Evolutionary conservation across 495 filamentous ascomycete species (phyloP).

Genomic region (Aspergillus bertholletiae): DNA sequence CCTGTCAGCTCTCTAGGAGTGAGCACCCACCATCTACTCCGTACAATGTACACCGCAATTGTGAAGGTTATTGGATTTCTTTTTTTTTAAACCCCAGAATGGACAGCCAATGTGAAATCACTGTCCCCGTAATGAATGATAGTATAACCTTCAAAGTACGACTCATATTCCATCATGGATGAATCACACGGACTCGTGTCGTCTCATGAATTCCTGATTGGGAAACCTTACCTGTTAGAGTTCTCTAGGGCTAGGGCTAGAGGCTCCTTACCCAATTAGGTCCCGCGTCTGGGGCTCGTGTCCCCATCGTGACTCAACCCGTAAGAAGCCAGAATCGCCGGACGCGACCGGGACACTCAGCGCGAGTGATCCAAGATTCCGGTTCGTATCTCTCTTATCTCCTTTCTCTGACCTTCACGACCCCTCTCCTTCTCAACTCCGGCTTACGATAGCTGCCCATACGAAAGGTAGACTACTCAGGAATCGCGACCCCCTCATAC

Average conservation of each 20-base stretch:
- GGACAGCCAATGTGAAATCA: too few relatives aligned
- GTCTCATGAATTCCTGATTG: background rate
- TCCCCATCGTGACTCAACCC: slow-evolving; percentile 1
- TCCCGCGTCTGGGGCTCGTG: background rate
- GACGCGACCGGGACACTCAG: slow-evolving; percentile 12
- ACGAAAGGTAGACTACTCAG: background rate
- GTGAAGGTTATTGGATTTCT: background rate
- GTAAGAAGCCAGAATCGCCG: slow-evolving; percentile 1
- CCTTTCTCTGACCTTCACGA: background rate
- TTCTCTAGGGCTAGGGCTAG: slow-evolving; percentile 1
- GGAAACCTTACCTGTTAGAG: background rate
- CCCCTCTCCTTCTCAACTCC: background rate
- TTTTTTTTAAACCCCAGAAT: too few relatives aligned
- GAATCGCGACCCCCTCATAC: background rate
- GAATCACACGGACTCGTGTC: background rate
- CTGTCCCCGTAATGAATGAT: too few relatives aligned
- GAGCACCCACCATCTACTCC: too few relatives aligned
- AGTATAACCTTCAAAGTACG: too few relatives aligned
- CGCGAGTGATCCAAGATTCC: background rate
- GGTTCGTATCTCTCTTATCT: slow-evolving; percentile 1
- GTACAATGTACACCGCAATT: background rate
- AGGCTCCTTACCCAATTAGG: background rate
- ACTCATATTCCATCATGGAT: background rate
- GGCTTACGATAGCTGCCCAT: background rate
- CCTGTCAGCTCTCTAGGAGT: too few relatives aligned